Evolutionary conservation across 148 eudicot genomes (phyloP).

Genomic region (Silene conica): DNA sequence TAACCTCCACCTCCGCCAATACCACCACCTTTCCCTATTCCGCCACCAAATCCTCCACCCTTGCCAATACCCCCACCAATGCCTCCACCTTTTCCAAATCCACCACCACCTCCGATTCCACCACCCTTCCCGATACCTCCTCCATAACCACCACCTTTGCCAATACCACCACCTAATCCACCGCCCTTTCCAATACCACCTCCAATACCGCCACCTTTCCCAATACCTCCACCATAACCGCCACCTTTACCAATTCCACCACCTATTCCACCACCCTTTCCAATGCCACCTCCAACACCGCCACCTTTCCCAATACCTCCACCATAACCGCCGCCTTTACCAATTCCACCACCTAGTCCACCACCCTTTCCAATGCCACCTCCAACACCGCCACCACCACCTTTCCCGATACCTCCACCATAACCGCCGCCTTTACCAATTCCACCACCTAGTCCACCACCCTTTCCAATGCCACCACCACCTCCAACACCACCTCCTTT

Average conservation of each 20-base stretch:
- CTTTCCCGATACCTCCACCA: too few relatives aligned
- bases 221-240: conserved; percentile 17
- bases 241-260: neutral
- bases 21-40: conserved; percentile 16
- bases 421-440: conserved; percentile 12
- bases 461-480: conserved; percentile 14
- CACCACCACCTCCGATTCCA: conserved; percentile 17
- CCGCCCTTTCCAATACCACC: conserved; percentile 20
- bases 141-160: conserved; percentile 20
- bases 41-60: conserved; percentile 22
- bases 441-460: conserved; percentile 20
- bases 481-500: conserved; percentile 24
- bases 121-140: conserved; percentile 25
- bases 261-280: too few relatives aligned
- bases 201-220: conserved; percentile 23
- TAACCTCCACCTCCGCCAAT: conserved; percentile 22
- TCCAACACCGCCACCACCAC: too few relatives aligned
- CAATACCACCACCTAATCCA: conserved; percentile 17
- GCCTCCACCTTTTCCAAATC: conserved; percentile 24
- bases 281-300: too few relatives aligned
- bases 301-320: too few relatives aligned
- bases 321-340: conserved; percentile 5
- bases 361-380: too few relatives aligned
- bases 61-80: conserved; percentile 15
- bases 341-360: conserved; percentile 22